Evolutionary conservation across 2,329 filamentous ascomycete species (phyloP).

Genomic region (Botryotinia globosa): DNA sequence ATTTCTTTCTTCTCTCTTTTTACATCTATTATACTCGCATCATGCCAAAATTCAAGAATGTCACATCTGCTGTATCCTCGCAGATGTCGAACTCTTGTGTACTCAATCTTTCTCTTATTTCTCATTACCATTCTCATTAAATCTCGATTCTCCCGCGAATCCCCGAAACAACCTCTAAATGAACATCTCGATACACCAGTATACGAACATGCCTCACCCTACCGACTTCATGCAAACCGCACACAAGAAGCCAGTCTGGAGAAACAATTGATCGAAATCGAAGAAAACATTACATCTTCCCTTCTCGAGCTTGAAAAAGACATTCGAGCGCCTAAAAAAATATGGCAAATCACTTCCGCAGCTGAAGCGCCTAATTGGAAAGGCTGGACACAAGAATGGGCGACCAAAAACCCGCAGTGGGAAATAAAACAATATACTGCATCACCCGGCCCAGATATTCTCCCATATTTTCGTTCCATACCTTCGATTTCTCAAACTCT

Average conservation of each 20-base stretch:
- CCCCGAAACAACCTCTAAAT: background rate
- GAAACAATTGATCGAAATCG: slow-evolving; percentile 23
- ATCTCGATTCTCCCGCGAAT: background rate
- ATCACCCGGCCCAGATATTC: slow-evolving; percentile 18
- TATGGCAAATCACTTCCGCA: slow-evolving; percentile 28
- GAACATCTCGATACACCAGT: slow-evolving; percentile 13
- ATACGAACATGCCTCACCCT: slow-evolving; percentile 29
- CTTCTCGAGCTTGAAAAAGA: slow-evolving; percentile 22
- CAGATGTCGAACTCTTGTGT: slow-evolving; percentile 7
- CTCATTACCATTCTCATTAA: background rate
- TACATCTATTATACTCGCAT: background rate
- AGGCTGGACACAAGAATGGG: slow-evolving; percentile 28
- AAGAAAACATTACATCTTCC: slow-evolving; percentile 14
- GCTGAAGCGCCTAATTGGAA: slow-evolving; percentile 15
- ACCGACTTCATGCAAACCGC: slow-evolving; percentile 23
- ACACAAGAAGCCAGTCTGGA: slow-evolving; percentile 26
- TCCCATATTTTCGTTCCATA: slow-evolving; percentile 22
- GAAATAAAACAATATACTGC: slow-evolving; percentile 21
- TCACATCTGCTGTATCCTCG: slow-evolving; percentile 1
- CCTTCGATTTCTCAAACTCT: slow-evolving; percentile 23
- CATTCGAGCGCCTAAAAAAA: slow-evolving; percentile 21
- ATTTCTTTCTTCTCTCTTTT: background rate
- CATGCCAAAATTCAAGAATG: slow-evolving; percentile 20
- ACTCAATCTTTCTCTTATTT: background rate
- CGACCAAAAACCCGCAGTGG: slow-evolving; percentile 26